Evolutionary conservation across 768 basidiomycete genomes (phyloP).

Genomic region (Mycena chlorophos): DNA sequence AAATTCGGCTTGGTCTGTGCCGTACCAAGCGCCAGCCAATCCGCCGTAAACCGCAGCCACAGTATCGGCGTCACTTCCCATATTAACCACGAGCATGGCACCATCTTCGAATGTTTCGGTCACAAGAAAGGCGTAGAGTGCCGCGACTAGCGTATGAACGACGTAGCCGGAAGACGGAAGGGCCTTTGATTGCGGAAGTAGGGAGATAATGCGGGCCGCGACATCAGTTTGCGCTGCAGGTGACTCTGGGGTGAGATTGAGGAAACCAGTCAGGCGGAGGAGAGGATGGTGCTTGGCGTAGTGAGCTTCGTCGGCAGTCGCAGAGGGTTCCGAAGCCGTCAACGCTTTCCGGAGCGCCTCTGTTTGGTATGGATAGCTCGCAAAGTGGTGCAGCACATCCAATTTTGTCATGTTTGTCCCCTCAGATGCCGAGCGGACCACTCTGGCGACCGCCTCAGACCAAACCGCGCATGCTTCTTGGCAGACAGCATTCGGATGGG

Average conservation of each 20-base stretch:
- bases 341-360: conserved; percentile 32
- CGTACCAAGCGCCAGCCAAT: conserved; percentile 29
- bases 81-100: conserved; percentile 45
- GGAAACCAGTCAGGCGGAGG: conserved; percentile 33
- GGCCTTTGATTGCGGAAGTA: conserved; percentile 29
- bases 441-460: conserved; percentile 35
- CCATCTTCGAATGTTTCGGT: conserved; percentile 46
- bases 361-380: conserved; percentile 37
- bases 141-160: conserved; percentile 40
- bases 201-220: neutral
- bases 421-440: conserved; percentile 32
- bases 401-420: conserved; percentile 37
- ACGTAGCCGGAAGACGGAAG: conserved; percentile 45
- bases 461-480: conserved; percentile 44
- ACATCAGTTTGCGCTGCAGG: neutral
- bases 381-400: conserved; percentile 39
- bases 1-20: conserved; percentile 25
- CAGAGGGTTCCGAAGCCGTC: conserved; percentile 28
- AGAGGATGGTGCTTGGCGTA: conserved; percentile 41
- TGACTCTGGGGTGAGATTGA: neutral
- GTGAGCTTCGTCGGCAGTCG: conserved; percentile 32
- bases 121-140: conserved; percentile 46
- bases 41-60: conserved; percentile 49
- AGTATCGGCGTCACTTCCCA: conserved; percentile 47
- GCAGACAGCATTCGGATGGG: conserved; percentile 44